Base-by-base conservation (phyloP, 176 grass and related monocot genomes). In the Carex scoparia region DNA sequence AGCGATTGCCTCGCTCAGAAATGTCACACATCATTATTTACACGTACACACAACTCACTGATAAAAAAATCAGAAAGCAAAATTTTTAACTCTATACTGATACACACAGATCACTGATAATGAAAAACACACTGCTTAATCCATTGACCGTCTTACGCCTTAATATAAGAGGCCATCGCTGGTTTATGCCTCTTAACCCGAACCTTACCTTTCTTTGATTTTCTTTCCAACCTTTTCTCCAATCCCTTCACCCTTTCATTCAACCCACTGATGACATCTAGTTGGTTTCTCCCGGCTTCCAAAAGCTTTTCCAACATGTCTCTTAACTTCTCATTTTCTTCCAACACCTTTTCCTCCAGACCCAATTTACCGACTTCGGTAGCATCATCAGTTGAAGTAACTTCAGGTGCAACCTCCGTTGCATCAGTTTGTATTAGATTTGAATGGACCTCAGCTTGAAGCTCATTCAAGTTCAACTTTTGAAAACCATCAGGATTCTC, bases 311-410 rank as follows among this genome's bases (percentile, higher is more conserved):
- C 80, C 23, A 93, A 76, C 78, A 90, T 91, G 65, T 85, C 86
- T 57, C 85, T 90, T 77, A 95, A 83, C 76, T 91, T 90, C 78
- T 94, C 80, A 61, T 94, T 92, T 54, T 95, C 91, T 64, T 95
- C 88, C 3, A 70, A 73, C 55, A 90, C 51, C 27, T 71, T 80
- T 46, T 88, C 72, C 5, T 86, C 65, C 8, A 8, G 30, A 2
- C 59, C 76, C 32, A 86, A 81, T 10, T 10, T 12, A 78, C 0
- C 40, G 3, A n/a, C 44, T 46, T 33, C 46, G 15, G 27, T 4
- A 46, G 18, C 33, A 11, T 12, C 1, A 12, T 35, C 48, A 18
- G 4, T 30, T 3, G 4, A 40, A 40, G 38, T 18, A 71, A 28
- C 84, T 69, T 40, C 69, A 73, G 30, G 79, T n/a, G 23, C 23